Evolutionary conservation across 2,329 filamentous ascomycete species (phyloP), one percentile per base, ranked within the genome.

Genomic region (Phoma sp.): DNA sequence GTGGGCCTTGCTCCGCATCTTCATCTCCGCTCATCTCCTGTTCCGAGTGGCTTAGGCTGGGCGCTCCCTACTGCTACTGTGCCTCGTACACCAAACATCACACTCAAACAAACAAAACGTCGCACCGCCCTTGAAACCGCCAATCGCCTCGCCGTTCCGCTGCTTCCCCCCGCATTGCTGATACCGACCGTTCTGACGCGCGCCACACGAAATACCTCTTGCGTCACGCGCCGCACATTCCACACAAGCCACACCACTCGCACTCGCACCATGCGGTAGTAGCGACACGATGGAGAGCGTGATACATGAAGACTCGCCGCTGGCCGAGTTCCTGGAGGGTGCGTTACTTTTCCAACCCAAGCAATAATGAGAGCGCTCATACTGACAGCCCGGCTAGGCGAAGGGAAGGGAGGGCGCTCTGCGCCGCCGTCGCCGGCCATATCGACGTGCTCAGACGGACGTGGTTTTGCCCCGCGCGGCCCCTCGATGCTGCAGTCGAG

Each of bases 261-360:
- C 27, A 29, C 27, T 29, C 27, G 27, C 68, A 69, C 35, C 60
- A 73, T 73, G 71, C 65, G 59, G 63, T 62, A 60, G 62, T 54
- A 25, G 41, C 45, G 47, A 52, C 37, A 45, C 52, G 48, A 95
- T 97, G 93, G 93, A 96, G 83, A 86, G 89, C 70, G 83, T 96
- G 68, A 86, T 96, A 66, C 90, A 89, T 78, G 86, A 95, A 78
- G 87, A 92, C 78, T 90, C 90, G 73, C 93, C 93, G 67, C 83
- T 97, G 77, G 92, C 91, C 72, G 87, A 90, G 70, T 95, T 95
- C 79, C 86, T 97, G 66, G 88, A 93, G 86, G 92, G 93, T 95
- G 77, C 13, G 52, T 46, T 29, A n/a, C 35, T 23, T 10, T 7
- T 4, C 23, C 5, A 24, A 14, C 37, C 30, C 18, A 18, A 18